A percentile compares a stretch with the other conserved stretches of the same genome.
Conservation (phyloP, 306 rosid species). For the Lathyrus oleraceus region DNA sequence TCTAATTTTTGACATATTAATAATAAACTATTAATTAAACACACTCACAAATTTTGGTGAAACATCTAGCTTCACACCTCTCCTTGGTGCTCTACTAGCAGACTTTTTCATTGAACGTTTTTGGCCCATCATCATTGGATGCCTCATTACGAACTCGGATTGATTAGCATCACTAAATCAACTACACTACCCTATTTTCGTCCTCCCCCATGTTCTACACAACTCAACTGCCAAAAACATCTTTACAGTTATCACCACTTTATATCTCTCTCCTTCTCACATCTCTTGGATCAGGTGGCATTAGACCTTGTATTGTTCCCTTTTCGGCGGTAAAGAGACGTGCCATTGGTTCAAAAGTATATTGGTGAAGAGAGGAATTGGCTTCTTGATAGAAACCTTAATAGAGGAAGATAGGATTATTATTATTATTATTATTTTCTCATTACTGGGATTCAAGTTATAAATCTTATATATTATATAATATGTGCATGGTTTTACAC, state of each 20-base stretch:
- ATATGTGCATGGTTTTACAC: conserved; percentile 62
- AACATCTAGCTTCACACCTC: conserved; percentile 67
- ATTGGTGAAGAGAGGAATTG: conserved; percentile 55
- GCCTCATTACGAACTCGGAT: conserved; percentile 67
- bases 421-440: conserved; percentile 75
- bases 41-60: conserved; percentile 74
- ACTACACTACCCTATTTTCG: conserved; percentile 57
- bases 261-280: conserved; percentile 68
- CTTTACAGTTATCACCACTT: conserved; percentile 51
- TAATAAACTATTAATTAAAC: too few species aligned
- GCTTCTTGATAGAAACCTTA: conserved; percentile 77
- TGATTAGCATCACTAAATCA: conserved; percentile 63
- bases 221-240: conserved; percentile 64
- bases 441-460: conserved; percentile 59
- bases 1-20: too few species aligned
- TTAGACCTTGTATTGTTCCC: conserved; percentile 77
- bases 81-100: conserved; percentile 71
- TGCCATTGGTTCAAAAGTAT: conserved; percentile 55
- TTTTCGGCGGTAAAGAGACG: conserved; percentile 80
- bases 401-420: conserved; percentile 65
- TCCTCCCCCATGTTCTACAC: conserved; percentile 68
- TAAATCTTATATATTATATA: conserved; percentile 56
- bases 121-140: conserved; percentile 62
- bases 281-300: conserved; percentile 74
- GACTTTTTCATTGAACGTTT: conserved; percentile 81